These are phyloP conservation scores for barrel medic (Medicago truncatula) DNA, from an alignment of 306 rosid genomes.

Conservation along the genomic window DNA sequence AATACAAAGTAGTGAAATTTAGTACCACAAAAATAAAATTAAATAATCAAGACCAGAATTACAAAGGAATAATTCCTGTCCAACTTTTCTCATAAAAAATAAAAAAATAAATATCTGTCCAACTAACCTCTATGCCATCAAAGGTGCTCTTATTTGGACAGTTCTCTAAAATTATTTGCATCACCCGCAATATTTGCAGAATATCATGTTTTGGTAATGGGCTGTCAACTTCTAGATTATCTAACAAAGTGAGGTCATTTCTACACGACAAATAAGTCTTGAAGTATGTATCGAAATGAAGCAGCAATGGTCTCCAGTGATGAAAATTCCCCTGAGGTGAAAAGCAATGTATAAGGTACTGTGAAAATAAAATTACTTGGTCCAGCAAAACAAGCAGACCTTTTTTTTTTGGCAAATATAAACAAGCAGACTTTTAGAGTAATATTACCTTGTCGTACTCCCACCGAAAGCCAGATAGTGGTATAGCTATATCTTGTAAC, in stretches of 20 bases:
- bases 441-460: constrained; percentile 82
- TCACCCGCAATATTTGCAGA: constrained; percentile 91
- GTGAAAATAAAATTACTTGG: constrained; percentile 12
- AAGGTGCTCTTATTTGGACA: constrained; percentile 94
- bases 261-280: constrained; percentile 85
- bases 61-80: constrained; percentile 26
- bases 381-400: constrained; percentile 23
- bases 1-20: constrained; percentile 26
- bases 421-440: constrained; percentile 48
- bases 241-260: constrained; percentile 89
- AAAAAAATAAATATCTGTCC: not conserved
- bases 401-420: not conserved
- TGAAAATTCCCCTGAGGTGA: constrained; percentile 89
- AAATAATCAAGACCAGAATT: constrained; percentile 10
- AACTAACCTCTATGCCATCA: constrained; percentile 96
- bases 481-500: constrained; percentile 93
- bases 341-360: constrained; percentile 41
- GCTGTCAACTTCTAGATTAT: constrained; percentile 86
- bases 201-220: constrained; percentile 93
- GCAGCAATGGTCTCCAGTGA: constrained; percentile 97
- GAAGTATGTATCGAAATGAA: constrained; percentile 95
- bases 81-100: constrained; percentile 61
- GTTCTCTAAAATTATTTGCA: constrained; percentile 93
- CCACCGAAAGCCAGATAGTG: constrained; percentile 98
- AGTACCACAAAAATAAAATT: not conserved